These are phyloP conservation scores for Aspergillus fructus DNA, from an alignment of 2,329 filamentous ascomycete species.

Conservation along the genomic window DNA sequence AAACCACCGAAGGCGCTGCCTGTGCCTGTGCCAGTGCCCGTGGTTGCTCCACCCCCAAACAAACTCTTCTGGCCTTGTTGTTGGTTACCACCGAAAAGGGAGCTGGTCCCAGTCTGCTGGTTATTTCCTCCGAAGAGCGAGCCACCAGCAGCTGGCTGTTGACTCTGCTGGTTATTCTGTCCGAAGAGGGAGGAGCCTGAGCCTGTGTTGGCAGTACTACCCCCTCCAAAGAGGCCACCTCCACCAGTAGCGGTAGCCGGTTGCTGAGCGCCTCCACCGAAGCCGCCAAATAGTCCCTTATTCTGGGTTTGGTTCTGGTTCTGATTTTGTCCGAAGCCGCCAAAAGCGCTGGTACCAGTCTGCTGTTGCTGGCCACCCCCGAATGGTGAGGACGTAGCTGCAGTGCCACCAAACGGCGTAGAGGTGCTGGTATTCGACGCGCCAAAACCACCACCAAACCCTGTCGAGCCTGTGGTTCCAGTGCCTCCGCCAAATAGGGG, in stretches of 20 bases:
- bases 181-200: constrained; percentile 38
- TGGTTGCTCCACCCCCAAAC: constrained; percentile 44
- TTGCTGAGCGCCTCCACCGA: constrained; percentile 45
- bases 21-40: constrained; percentile 23
- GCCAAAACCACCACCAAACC: constrained; percentile 32
- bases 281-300: constrained; percentile 38
- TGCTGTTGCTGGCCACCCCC: constrained; percentile 32
- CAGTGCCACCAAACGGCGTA: constrained; percentile 39
- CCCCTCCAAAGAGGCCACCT: constrained; percentile 46
- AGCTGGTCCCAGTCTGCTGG: constrained; percentile 32
- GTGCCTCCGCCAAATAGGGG: constrained; percentile 31
- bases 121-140: constrained; percentile 43
- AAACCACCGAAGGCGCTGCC: constrained; percentile 36
- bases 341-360: constrained; percentile 41
- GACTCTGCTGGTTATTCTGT: constrained; percentile 37
- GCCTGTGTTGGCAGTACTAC: constrained; percentile 24
- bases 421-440: constrained; percentile 37
- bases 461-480: constrained; percentile 30
- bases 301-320: constrained; percentile 40
- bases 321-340: constrained; percentile 40
- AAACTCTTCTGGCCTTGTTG: constrained; percentile 37
- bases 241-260: constrained; percentile 35
- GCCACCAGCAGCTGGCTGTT: constrained; percentile 33
- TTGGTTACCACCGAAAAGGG: constrained; percentile 37
- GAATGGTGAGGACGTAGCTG: constrained; percentile 29